These are phyloP conservation scores for Fomitopsis pulvina DNA, from an alignment of 768 basidiomycete genomes.

Conservation along the genomic window DNA sequence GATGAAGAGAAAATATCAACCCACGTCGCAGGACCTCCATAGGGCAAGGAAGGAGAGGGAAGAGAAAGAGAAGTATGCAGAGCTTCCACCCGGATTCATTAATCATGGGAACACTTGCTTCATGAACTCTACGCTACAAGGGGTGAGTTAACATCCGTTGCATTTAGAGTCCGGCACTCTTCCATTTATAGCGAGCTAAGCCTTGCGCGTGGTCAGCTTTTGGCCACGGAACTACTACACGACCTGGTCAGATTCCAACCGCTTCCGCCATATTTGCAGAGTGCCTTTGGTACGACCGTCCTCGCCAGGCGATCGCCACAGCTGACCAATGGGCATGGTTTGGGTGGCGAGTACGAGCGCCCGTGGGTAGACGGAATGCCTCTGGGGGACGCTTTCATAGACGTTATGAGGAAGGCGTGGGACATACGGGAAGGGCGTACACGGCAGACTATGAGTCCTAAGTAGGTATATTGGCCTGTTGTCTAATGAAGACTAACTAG, in stretches of 20 bases:
- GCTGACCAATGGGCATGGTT: constrained; percentile 59
- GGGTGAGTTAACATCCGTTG: constrained; percentile 38
- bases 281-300: constrained; percentile 31
- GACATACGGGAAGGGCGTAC: constrained; percentile 44
- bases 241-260: constrained; percentile 51
- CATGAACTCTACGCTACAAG: constrained; percentile 93
- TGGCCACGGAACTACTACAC: constrained; percentile 57
- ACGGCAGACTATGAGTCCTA: constrained; percentile 56
- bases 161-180: constrained; percentile 1
- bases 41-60: constrained; percentile 51
- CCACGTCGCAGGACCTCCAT: constrained; percentile 60
- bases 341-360: constrained; percentile 44
- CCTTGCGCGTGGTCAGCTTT: constrained; percentile 38
- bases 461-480: constrained; percentile 35
- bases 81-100: constrained; percentile 65
- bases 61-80: constrained; percentile 52
- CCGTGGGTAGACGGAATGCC: constrained; percentile 57
- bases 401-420: constrained; percentile 59
- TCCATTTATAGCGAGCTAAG: neutral
- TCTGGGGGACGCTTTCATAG: constrained; percentile 62
- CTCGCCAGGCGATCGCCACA: constrained; percentile 48
- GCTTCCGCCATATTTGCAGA: constrained; percentile 36
- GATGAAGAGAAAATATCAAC: constrained; percentile 35
- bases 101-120: constrained; percentile 93
- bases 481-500: neutral